These are phyloP conservation scores for Trametes coccinea DNA, from an alignment of 768 basidiomycete species.

Conservation along the genomic window DNA sequence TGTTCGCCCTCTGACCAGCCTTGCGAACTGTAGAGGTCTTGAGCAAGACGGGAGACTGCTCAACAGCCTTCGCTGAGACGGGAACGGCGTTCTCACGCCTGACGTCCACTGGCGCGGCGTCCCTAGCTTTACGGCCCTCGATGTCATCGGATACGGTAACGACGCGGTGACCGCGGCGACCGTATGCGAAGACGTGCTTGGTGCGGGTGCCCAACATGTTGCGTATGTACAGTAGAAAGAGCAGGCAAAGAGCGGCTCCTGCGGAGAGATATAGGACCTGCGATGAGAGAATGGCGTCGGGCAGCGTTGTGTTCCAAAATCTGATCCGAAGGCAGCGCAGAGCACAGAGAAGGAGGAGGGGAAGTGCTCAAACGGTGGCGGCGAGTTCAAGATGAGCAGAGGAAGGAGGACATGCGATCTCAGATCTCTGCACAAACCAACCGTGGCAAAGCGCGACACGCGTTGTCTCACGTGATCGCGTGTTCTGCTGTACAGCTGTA, in stretches of 20 bases:
- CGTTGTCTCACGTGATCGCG: conserved; percentile 18
- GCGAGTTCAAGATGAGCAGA: background rate
- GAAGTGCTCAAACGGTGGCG: background rate
- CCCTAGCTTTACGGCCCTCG: conserved; percentile 5
- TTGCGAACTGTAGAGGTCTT: background rate
- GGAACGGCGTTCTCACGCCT: conserved; percentile 13
- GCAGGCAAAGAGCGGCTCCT: conserved; percentile 10
- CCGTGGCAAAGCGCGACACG: conserved; percentile 22
- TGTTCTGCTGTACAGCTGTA: background rate
- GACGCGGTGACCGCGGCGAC: conserved; percentile 33
- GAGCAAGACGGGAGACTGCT: conserved; percentile 4
- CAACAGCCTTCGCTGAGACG: background rate
- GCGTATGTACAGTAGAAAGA: background rate
- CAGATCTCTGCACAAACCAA: conserved; percentile 12
- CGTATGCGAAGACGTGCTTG: conserved; percentile 36
- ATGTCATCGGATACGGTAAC: conserved; percentile 29
- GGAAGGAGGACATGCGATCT: conserved; percentile 3
- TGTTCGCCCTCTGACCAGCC: conserved; percentile 1
- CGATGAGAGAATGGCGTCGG: background rate
- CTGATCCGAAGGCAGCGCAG: background rate
- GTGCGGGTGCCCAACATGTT: conserved; percentile 33
- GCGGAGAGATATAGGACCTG: background rate
- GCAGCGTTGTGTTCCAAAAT: background rate
- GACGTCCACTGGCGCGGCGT: background rate
- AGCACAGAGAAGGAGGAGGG: background rate